Percentiles rank a stretch among this genome's conserved stretches.
Conservation (phyloP, 2,329 filamentous ascomycete species). For the Podosphaera leucotricha region DNA sequence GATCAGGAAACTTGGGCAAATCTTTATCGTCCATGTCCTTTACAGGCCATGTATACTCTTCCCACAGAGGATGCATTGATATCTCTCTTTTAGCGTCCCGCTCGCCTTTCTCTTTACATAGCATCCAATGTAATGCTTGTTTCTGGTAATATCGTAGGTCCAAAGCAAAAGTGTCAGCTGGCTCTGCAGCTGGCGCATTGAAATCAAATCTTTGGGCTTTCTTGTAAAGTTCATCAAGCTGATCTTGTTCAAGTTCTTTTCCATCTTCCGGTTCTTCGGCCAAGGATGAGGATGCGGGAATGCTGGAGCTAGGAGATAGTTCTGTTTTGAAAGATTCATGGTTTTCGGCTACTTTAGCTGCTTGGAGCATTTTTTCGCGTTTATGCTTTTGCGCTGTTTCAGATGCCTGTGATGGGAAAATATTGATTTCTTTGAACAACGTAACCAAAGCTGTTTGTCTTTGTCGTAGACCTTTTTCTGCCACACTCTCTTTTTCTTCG, state of each 20-base stretch:
- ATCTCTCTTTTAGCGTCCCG: constrained; percentile 39
- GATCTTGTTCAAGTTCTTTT: constrained; percentile 79
- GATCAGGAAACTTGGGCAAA: constrained; percentile 37
- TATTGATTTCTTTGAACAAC: constrained; percentile 69
- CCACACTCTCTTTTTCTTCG: constrained; percentile 61
- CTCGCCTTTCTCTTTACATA: constrained; percentile 70
- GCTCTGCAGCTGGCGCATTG: constrained; percentile 65
- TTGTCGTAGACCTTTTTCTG: constrained; percentile 63
- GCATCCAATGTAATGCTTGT: constrained; percentile 90
- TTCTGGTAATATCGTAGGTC: constrained; percentile 79
- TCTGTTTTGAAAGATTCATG: constrained; percentile 32
- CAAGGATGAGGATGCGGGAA: constrained; percentile 21
- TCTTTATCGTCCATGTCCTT: constrained; percentile 72
- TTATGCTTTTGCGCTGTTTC: constrained; percentile 54
- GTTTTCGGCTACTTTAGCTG: constrained; percentile 63
- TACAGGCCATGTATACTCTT: constrained; percentile 74
- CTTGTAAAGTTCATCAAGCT: constrained; percentile 78
- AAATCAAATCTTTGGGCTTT: constrained; percentile 98
- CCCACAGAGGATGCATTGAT: constrained; percentile 95
- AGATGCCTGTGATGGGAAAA: constrained; percentile 54
- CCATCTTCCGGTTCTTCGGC: constrained; percentile 51
- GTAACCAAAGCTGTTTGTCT: constrained; percentile 74
- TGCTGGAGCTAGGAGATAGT: constrained; percentile 6
- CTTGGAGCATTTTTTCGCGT: constrained; percentile 60
- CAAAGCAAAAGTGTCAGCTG: constrained; percentile 61